Evolutionary conservation across 352 stramenopile genomes (phyloP).

Genomic region (Phytophthora pistaciae): DNA sequence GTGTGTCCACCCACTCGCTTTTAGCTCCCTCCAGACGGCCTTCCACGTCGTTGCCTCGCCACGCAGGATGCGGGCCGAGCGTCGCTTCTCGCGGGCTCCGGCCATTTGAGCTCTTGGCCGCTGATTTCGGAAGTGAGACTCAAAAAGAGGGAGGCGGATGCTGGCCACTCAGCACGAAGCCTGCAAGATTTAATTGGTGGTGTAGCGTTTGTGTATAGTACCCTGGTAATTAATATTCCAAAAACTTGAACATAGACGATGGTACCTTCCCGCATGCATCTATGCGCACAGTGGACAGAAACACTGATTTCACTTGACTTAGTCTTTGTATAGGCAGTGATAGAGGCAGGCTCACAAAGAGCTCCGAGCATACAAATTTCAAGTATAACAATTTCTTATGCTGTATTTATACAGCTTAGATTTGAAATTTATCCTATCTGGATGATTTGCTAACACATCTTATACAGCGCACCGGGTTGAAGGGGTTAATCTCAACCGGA

Average conservation of each 20-base stretch:
- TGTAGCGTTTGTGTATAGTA: neutral
- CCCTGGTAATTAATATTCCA: neutral
- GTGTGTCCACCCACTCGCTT: neutral
- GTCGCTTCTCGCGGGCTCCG: neutral
- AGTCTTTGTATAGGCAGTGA: no score
- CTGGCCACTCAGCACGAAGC: neutral
- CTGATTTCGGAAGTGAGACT: no score
- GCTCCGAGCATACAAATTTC: no score
- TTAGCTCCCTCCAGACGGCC: neutral
- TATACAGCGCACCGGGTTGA: conserved; percentile 1
- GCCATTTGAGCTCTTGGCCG: no score
- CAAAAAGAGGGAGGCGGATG: no score
- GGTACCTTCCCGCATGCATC: neutral
- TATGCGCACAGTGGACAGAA: no score
- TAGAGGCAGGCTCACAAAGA: no score
- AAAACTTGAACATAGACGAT: neutral
- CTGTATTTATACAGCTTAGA: conserved; percentile 6
- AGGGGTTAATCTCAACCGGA: no score
- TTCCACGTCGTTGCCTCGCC: neutral
- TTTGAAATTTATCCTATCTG: neutral
- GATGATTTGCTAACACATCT: conserved; percentile 6
- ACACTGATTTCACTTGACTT: no score
- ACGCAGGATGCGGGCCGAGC: neutral
- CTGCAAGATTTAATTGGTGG: neutral
- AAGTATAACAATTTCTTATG: neutral